These are phyloP conservation scores for Chrysoporthe cubensis DNA, from an alignment of 2,329 filamentous ascomycete genomes.

Conservation along the genomic window DNA sequence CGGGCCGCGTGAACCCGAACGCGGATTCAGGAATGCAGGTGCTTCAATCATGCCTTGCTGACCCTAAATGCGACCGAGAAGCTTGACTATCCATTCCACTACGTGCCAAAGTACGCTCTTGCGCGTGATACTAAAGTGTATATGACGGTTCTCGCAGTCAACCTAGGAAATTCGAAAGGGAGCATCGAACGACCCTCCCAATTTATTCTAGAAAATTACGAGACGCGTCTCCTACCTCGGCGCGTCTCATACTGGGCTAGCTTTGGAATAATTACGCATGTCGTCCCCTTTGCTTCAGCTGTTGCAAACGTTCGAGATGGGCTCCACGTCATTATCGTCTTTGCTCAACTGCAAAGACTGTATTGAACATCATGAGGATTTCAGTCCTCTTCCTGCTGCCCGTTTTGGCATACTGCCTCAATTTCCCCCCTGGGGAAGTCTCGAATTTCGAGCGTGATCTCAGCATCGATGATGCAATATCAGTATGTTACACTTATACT, in stretches of 20 bases:
- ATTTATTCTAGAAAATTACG: background rate
- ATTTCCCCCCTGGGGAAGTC: background rate
- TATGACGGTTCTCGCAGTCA: too few relatives aligned
- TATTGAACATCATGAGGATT: background rate
- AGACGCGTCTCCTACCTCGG: background rate
- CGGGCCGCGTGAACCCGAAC: too few relatives aligned
- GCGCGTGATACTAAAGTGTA: too few relatives aligned
- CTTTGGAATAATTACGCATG: background rate
- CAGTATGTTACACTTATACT: slow-evolving; percentile 4
- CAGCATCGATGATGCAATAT: background rate
- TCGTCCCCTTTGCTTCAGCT: too few relatives aligned
- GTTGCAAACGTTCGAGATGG: background rate
- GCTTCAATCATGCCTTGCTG: too few relatives aligned
- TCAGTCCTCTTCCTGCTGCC: slow-evolving; percentile 8
- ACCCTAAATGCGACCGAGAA: too few relatives aligned
- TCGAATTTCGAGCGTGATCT: background rate
- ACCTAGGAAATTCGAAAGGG: background rate
- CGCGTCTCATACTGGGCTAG: background rate
- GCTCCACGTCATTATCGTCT: background rate
- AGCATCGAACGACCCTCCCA: background rate
- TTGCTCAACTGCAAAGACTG: background rate
- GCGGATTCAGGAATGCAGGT: too few relatives aligned
- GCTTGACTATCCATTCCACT: too few relatives aligned
- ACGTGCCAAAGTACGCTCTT: too few relatives aligned
- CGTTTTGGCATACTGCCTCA: background rate